Base-by-base conservation (phyloP, 2,329 filamentous ascomycete species). In the Trichophaea hybrida region DNA sequence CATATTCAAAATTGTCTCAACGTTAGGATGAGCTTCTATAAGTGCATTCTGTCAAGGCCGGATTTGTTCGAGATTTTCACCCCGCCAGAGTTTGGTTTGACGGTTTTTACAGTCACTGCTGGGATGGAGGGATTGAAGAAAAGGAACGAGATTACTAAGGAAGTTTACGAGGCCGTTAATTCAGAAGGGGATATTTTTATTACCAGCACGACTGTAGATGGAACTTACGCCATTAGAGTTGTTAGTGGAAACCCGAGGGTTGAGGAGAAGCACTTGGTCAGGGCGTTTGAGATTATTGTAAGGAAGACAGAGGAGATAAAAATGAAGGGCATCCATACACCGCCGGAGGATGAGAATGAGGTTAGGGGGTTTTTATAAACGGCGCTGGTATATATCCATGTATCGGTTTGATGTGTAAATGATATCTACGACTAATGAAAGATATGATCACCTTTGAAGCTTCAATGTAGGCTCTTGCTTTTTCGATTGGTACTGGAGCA, bases 51-150 rank as follows among this genome's bases (percentile, higher is more conserved):
- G 7, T 73, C 69, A 2, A 74, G 86, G 1, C 67, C 72, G 0
- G 88, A 94, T 69, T 70, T 95, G 13, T 94, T 95, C 66, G 78
- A 80, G 65, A 78, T 95, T 15, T 74, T 94, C 17, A 83, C 86
- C 0, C 79, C 79, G 2, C 87, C 91, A 0, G 77, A 77, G 0
- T 96, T 94, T 69, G 87, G 82, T 0, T 77, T 97, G 55, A 86
- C 87, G 0, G 88, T 90, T 0, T 81, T 96, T 65, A 79, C 81
- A 1, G 73, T 90, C 13, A 78, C 77, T 52, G 77, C 76, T 2
- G 46, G 46, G 24, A 4, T 8, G 13, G 49, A 10, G 12, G 49
- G 49, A 12, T 13, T 76, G 32, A 77, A 80, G 58, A 76, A 78
- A 61, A 77, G 80, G 10, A 88, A 93, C 66, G 74, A 73, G 17